Conservation (phyloP, 2,329 filamentous ascomycete genomes). For the Aureobasidium sp. region DNA sequence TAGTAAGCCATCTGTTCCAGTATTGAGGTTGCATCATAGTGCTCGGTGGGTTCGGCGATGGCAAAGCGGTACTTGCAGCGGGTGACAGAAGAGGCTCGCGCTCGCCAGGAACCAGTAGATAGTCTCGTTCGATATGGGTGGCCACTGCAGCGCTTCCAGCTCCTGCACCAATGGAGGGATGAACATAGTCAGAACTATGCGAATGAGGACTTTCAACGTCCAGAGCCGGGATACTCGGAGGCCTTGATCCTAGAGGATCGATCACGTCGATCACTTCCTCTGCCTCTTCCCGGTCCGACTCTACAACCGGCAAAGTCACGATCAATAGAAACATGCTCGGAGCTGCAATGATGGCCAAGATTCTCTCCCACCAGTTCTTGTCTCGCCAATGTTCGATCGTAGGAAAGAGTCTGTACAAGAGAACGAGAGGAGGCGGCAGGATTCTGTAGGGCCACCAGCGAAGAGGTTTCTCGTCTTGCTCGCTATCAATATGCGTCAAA, state of each 20-base stretch:
- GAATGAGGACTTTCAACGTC: background rate
- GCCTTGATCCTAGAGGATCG: background rate
- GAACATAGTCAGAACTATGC: background rate
- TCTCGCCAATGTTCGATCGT: constrained; percentile 75
- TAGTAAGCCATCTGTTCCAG: constrained; percentile 90
- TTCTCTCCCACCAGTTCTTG: constrained; percentile 78
- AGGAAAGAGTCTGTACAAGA: constrained; percentile 74
- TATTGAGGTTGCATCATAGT: constrained; percentile 36
- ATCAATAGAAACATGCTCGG: constrained; percentile 86
- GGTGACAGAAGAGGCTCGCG: background rate
- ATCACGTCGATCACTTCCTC: constrained; percentile 23
- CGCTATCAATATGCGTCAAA: constrained; percentile 32
- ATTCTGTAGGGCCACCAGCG: constrained; percentile 76
- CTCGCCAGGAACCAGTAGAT: constrained; percentile 14
- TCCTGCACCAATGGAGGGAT: background rate
- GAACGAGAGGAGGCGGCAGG: constrained; percentile 63
- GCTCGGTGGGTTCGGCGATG: background rate
- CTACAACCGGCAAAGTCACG: constrained; percentile 84
- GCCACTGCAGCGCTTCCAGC: constrained; percentile 16
- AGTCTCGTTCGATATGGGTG: constrained; percentile 15
- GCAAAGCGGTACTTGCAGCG: background rate
- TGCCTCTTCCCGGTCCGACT: constrained; percentile 51
- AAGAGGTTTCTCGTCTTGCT: constrained; percentile 37
- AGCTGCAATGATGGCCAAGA: constrained; percentile 75
- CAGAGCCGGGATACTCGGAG: background rate